These are phyloP conservation scores for Angomonas deanei DNA, from an alignment of 208 protist species.

Conservation along the genomic window DNA sequence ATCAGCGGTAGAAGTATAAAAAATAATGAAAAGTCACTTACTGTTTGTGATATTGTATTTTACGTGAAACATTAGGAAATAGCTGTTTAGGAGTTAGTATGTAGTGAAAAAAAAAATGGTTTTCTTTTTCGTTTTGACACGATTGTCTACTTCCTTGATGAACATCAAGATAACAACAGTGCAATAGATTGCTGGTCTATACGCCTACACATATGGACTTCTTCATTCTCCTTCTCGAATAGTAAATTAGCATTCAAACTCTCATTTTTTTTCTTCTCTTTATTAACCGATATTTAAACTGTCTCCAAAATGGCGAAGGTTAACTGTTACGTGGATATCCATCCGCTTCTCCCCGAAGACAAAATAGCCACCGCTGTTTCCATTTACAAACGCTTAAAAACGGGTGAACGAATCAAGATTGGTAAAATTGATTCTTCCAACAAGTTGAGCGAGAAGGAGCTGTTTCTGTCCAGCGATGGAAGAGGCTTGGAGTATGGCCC, in stretches of 20 bases:
- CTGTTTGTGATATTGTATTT: background rate
- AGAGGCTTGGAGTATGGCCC: slow-evolving; percentile 45
- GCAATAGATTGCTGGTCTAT: no score
- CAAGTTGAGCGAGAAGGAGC: slow-evolving; percentile 3
- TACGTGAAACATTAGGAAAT: no score
- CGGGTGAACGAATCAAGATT: background rate
- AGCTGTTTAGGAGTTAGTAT: no score
- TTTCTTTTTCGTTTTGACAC: no score
- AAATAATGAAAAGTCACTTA: no score
- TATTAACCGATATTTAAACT: background rate
- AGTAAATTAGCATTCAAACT: no score
- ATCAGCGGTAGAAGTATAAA: slow-evolving; percentile 9
- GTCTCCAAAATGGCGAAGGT: background rate
- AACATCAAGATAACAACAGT: no score
- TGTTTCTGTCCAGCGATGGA: slow-evolving; percentile 27
- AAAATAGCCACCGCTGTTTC: background rate
- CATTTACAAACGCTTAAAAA: background rate
- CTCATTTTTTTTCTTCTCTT: background rate
- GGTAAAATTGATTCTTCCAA: background rate
- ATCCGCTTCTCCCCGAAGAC: background rate
- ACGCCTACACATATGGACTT: no score
- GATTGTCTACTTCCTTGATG: no score
- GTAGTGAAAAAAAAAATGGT: no score
- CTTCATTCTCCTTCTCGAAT: no score
- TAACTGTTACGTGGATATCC: background rate